Base-by-base conservation (phyloP, 441 rosid species). In the Omphalea diandra region DNA sequence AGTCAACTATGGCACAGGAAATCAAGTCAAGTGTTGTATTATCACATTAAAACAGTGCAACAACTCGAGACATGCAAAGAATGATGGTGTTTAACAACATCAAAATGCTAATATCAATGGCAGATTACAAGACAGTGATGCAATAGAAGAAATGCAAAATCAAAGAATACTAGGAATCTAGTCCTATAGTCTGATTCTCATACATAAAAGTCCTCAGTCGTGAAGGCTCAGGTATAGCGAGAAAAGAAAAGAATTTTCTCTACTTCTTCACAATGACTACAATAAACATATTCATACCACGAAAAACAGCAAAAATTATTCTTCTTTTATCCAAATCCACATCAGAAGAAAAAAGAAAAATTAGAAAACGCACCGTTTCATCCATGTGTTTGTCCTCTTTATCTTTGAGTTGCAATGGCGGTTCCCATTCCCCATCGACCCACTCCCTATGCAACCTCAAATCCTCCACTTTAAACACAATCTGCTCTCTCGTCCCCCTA, bases 401-500 rank as follows among this genome's bases (percentile, higher is more conserved):
- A n/a, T n/a, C n/a, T n/a, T n/a, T n/a, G n/a, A n/a, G n/a, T 49
- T 80, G 81, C 43, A 88, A 43, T 12, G 93, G 87, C 2, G 94
- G 96, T 36, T 78, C 76, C 97, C 98, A 93, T 27, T 71, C 66
- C 3, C 84, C 94, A 60, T 73, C 32, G 20, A 80, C 58, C 98
- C 94, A 93, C 79, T 93, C 89, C 31, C 59, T 54, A 10, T 54
- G 59, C 73, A 87, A 63, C 80, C 96, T 83, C 74, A 91, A 53
- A 20, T 84, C 71, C 69, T 80, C 75, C 67, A 64, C 78, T 3
- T 56, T 49, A 78, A 87, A 88, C 70, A 56, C 79, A 71, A 84
- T 73, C 81, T 85, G 87, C 72, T 93, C 96, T 63, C 76, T 74
- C 3, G 86, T 74, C 55, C 73, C 53, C 78, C 84, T 80, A 54